Evolutionary conservation across 2,329 filamentous ascomycete species (phyloP), one percentile per base, ranked within the genome.

Genomic region (Hymenotorrendiella dingleyae): DNA sequence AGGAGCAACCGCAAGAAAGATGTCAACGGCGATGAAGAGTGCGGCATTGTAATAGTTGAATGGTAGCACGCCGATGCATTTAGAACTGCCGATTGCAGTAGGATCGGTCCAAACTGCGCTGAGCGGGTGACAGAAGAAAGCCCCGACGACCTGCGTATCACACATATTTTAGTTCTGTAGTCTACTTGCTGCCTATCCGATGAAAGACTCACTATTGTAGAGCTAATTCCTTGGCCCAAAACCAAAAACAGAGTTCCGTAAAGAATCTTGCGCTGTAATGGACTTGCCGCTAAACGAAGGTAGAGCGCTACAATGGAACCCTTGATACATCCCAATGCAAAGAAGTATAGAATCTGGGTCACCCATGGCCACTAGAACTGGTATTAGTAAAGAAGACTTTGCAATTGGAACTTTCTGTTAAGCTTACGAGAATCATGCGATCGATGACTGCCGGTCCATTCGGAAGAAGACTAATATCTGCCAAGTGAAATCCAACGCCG

Each of bases 31-130:
- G 10, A 47, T 34, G 22, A 38, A 38, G 7, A 44, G 22, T n/a
- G 36, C 36, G 6, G 41, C 45, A 23, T 47, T 47, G 27, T 41
- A 47, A 32, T 44, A 44, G 36, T 48, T 43, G 29, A 48, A 43
- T 20, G 45, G 14, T 7, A 45, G 34, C 7, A 45, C 40, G 24
- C 39, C 38, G 23, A 46, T 46, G n/a, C 44, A 46, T 14, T n/a
- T 39, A 12, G 44, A 40, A 7, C 44, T 40, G 19, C 40, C 40
- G 24, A 46, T 42, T 4, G 40, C 40, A 12, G 6, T 16, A 7
- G 45, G 45, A 22, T 29, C 32, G 11, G 44, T 46, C 45, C 45
- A 48, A 16, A 48, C 36, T 39, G 20, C 22, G 8, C n/a, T 40
- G 5, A 48, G 20, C 17, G 45, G 45, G 17, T 26, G 29, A 28